Percentiles rank a stretch among this genome's conserved stretches.
Conservation (phyloP, 2,329 filamentous ascomycete species). For the Epichloe typhina region DNA sequence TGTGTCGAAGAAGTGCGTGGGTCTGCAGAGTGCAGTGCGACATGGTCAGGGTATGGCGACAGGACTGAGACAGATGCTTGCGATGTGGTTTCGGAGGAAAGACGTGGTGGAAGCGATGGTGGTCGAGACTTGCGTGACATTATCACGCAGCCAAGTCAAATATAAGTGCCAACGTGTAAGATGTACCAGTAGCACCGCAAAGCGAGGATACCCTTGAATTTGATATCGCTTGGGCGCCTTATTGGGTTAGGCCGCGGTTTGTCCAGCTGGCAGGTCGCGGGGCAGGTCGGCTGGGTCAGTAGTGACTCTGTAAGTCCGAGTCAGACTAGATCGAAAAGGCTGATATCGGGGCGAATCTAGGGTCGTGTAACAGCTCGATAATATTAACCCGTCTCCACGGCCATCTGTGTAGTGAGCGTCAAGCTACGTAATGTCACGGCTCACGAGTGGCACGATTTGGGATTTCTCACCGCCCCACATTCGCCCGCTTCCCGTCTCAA, state of each 20-base stretch:
- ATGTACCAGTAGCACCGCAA: no score
- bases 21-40: conserved; percentile 16
- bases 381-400: neutral
- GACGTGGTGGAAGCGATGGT: conserved; percentile 1
- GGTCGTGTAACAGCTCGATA: neutral
- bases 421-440: no score
- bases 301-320: neutral
- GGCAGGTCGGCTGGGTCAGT: neutral
- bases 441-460: no score
- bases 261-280: neutral
- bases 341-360: neutral
- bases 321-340: neutral
- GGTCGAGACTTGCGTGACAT: neutral
- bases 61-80: neutral
- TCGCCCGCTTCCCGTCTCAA: neutral
- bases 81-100: neutral
- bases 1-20: conserved; percentile 37
- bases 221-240: neutral
- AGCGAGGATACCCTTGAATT: no score
- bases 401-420: neutral
- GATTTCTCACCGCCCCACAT: neutral
- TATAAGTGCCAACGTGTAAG: no score
- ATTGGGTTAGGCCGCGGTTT: neutral
- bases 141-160: neutral
- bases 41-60: neutral